Percentiles rank a stretch among this genome's conserved stretches.
These are phyloP conservation scores for Alternaria alternata DNA, from an alignment of 2,329 filamentous ascomycete species.

Conservation along the genomic window DNA sequence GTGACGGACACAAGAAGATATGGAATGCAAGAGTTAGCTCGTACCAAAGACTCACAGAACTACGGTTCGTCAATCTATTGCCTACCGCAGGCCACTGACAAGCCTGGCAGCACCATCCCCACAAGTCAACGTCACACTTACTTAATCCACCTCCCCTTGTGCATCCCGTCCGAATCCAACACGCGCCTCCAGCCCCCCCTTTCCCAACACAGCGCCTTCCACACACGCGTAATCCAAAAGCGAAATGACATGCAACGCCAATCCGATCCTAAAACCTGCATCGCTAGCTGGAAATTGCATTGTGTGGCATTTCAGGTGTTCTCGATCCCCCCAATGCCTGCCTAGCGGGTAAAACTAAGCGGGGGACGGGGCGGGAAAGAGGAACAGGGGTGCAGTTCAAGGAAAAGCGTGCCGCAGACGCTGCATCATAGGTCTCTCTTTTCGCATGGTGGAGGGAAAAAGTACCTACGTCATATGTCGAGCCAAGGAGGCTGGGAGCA, in stretches of 20 bases:
- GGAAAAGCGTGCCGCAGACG: slow-evolving; percentile 1
- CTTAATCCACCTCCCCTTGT: background rate
- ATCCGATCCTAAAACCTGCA: background rate
- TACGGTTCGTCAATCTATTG: slow-evolving; percentile 8
- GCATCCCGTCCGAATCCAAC: background rate
- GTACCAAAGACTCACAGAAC: slow-evolving; percentile 1
- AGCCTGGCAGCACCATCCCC: slow-evolving; percentile 4
- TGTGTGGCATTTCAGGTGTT: background rate
- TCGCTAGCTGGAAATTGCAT: background rate
- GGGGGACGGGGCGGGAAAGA: slow-evolving; percentile 1
- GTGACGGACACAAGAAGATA: background rate
- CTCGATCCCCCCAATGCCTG: slow-evolving; percentile 1
- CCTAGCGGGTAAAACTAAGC: slow-evolving; percentile 2
- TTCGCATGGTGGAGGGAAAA: background rate
- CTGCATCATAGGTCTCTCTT: slow-evolving; percentile 1
- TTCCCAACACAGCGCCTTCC: background rate
- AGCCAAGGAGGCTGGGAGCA: slow-evolving; percentile 13
- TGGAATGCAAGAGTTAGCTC: background rate
- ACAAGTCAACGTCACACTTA: slow-evolving; percentile 17
- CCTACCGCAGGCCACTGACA: background rate
- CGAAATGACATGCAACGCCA: slow-evolving; percentile 4
- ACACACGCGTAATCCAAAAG: background rate
- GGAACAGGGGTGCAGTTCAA: slow-evolving; percentile 1
- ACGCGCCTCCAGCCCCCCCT: background rate
- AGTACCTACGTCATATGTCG: slow-evolving; percentile 13